Evolutionary conservation across 78 protist species (phyloP), one percentile per base, ranked within the genome.

Genomic region (Dictyostelium capitatum): DNA sequence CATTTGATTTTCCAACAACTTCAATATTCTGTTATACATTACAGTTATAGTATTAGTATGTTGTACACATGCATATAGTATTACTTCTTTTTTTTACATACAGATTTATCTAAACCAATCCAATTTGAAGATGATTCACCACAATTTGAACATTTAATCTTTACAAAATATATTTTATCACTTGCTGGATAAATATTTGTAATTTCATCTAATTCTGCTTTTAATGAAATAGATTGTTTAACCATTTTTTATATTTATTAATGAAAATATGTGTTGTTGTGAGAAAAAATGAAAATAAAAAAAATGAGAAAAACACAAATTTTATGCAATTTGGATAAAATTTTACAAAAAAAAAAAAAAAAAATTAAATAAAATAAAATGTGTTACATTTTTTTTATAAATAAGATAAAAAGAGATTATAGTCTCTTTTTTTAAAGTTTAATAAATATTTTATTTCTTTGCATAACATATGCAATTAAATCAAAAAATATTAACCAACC

Each of bases 401-500:
- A 9, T 5, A 9, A 48, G 53, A 8, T 48, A 48, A 48, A 48
- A 48, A 48, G 5, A n/a, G n/a, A n/a, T n/a, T n/a, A n/a, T n/a
- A n/a, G n/a, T n/a, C n/a, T n/a, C n/a, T 65, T 64, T 64, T 11
- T 20, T 77, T 85, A 85, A 19, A 87, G 74, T 62, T 87, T 87
- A 77, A 87, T 77, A 48, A 87, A 62, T 25, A 87, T 87, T 43
- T 87, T 87, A 25, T 64, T 64, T 87, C 79, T 87, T 17, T 37
- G 54, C 92, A 87, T 87, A 12, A 77, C 3, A 32, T 77, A 87
- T 69, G 92, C 92, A 77, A 87, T 87, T 4, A 41, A 17, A 50
- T 77, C 83, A 64, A 62, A 87, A 30, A 87, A 87, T 20, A 77
- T 78, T 48, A 87, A 77, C 92, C 92, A 87, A 25, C 48, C 75